Conservation (phyloP, 2,329 filamentous ascomycete species). For the Orbilia javanica region DNA sequence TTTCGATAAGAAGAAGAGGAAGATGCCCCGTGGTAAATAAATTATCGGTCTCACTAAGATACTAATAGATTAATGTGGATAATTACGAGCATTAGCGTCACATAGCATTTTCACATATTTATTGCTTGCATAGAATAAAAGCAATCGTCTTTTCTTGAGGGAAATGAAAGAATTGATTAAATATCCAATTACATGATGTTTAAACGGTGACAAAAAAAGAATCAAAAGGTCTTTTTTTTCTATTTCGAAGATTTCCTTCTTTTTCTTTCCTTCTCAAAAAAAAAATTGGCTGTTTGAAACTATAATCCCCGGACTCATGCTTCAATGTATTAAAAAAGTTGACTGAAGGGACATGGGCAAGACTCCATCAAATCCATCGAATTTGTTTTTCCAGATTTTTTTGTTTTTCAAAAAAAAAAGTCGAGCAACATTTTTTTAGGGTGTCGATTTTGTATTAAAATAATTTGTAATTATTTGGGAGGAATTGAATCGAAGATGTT, state of each 20-base stretch:
- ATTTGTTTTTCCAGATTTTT: not conserved
- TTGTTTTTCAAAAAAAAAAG: not conserved
- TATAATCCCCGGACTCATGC: conserved; percentile 19
- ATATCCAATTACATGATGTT: conserved; percentile 19
- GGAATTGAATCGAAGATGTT: conserved; percentile 2
- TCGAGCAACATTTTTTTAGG: not conserved
- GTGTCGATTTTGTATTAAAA: not conserved
- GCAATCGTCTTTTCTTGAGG: not conserved
- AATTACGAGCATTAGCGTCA: not conserved
- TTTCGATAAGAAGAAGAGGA: too few relatives aligned
- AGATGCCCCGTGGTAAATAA: too few relatives aligned
- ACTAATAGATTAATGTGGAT: not conserved
- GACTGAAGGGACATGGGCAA: not conserved
- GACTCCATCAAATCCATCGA: conserved; percentile 28
- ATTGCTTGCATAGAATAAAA: not conserved
- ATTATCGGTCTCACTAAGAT: too few relatives aligned
- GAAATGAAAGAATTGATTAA: conserved; percentile 38
- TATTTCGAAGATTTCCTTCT: not conserved
- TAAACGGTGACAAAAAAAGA: conserved; percentile 8
- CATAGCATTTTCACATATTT: not conserved
- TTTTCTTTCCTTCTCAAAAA: conserved; percentile 28
- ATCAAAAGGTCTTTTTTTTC: not conserved
- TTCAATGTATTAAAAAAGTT: conserved; percentile 8
- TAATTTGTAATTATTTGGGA: too few relatives aligned
- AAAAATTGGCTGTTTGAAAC: not conserved